Evolutionary conservation across 176 grass and related monocot species (phyloP).

Genomic region (Areca catechu): DNA sequence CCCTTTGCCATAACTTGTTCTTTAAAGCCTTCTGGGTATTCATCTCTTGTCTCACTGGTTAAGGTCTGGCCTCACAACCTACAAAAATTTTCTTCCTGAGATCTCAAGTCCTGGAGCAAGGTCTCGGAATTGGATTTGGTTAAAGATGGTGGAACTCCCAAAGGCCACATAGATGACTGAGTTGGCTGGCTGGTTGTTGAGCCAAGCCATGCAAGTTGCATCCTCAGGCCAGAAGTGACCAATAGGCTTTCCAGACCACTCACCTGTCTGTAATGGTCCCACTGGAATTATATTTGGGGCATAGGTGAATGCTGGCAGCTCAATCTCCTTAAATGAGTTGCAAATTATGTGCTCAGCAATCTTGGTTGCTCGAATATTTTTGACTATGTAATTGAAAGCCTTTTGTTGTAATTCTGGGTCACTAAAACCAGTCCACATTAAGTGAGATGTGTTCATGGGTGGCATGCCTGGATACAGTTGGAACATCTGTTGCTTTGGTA

Average conservation of each 20-base stretch:
- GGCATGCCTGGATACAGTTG: conserved; percentile 32
- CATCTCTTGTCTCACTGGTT: background rate
- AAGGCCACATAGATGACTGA: conserved; percentile 59
- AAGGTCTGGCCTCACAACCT: conserved; percentile 51
- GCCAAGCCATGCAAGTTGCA: conserved; percentile 33
- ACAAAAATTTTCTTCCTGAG: conserved; percentile 32
- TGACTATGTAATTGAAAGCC: conserved; percentile 33
- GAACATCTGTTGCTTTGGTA: conserved; percentile 34
- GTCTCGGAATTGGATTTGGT: conserved; percentile 29
- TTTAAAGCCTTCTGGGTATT: conserved; percentile 28
- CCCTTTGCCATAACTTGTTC: background rate
- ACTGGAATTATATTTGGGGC: conserved; percentile 29
- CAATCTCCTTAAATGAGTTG: conserved; percentile 50
- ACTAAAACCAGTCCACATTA: conserved; percentile 36
- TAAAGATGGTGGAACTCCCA: conserved; percentile 38
- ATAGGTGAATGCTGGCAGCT: conserved; percentile 21
- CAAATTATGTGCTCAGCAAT: conserved; percentile 40
- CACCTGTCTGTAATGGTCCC: conserved; percentile 21
- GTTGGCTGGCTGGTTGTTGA: conserved; percentile 23
- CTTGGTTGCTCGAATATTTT: conserved; percentile 23
- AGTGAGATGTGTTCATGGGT: conserved; percentile 21
- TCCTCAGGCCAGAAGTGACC: conserved; percentile 50
- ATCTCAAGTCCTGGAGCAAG: conserved; percentile 42
- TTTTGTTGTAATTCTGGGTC: conserved; percentile 21
- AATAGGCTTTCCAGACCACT: background rate